Percentiles rank a stretch among this genome's conserved stretches.
phyloP scores from a whole-genome alignment of 305 asterid genomes.

The Solanum hybrid region DNA sequence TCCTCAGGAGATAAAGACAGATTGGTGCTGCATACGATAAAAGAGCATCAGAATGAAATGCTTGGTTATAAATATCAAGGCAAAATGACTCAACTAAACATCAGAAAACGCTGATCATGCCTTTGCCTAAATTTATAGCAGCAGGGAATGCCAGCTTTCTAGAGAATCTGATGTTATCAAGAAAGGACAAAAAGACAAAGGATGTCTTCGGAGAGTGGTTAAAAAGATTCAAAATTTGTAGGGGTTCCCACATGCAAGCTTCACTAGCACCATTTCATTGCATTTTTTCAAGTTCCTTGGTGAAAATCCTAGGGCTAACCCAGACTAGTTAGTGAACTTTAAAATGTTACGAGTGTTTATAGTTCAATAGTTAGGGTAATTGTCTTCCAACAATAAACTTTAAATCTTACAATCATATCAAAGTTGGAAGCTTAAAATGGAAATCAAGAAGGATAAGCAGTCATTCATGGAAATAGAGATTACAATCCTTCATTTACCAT shows the following conservation, averaged over 20 bases:
- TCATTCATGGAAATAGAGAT: background rate
- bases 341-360: background rate
- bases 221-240: background rate
- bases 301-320: background rate
- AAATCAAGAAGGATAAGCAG: background rate
- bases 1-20: slow-evolving; percentile 88
- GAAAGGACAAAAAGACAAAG: background rate
- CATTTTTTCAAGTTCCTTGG: background rate
- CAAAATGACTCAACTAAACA: background rate
- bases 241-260: background rate
- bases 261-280: background rate
- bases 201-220: background rate
- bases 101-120: background rate
- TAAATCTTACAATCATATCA: background rate
- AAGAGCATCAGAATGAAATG: background rate
- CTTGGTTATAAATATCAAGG: background rate
- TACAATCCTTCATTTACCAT: background rate
- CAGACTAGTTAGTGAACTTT: background rate
- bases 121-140: background rate
- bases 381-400: background rate
- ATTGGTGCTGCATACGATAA: slow-evolving; percentile 39
- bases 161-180: background rate
- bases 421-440: background rate
- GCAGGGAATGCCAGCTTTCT: background rate
- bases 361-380: background rate